Conservation (phyloP, 208 protist species). For the Herpetomonas muscarum region DNA sequence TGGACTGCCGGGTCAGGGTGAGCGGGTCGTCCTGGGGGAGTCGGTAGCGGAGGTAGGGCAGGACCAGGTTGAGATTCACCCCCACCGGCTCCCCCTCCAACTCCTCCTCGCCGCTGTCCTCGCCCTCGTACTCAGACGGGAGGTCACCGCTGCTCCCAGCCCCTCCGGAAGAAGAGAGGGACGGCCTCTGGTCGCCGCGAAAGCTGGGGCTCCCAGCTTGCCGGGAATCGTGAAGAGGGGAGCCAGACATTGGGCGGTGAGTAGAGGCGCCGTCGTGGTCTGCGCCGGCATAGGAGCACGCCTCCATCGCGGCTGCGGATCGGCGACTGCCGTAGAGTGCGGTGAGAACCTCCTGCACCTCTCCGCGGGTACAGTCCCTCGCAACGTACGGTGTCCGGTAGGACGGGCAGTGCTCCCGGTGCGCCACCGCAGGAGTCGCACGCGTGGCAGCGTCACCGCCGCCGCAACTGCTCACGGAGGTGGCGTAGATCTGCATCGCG, state of each 20-base stretch:
- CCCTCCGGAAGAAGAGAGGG: no score
- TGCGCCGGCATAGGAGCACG: neutral
- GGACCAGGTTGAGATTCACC: neutral
- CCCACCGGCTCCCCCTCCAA: neutral
- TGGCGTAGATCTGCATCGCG: no score
- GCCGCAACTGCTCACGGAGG: neutral
- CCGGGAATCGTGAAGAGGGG: no score
- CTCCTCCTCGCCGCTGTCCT: neutral
- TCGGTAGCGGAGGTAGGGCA: constrained; percentile 11
- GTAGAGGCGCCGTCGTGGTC: neutral
- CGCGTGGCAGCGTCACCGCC: neutral
- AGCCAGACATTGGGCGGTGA: no score
- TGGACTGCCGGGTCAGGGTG: constrained; percentile 11
- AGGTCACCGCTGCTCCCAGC: neutral
- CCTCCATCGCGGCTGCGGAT: neutral
- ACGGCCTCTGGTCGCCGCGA: no score
- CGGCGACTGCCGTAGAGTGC: neutral
- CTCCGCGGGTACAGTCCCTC: neutral
- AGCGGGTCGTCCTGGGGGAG: constrained; percentile 1
- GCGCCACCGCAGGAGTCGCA: no score
- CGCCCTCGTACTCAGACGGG: neutral
- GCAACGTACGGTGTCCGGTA: neutral
- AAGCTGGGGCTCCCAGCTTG: no score
- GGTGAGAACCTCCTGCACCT: neutral
- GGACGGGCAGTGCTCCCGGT: neutral